These are phyloP conservation scores for Hyaloscypha variabilis DNA, from an alignment of 495 filamentous ascomycete species.

Conservation along the genomic window DNA sequence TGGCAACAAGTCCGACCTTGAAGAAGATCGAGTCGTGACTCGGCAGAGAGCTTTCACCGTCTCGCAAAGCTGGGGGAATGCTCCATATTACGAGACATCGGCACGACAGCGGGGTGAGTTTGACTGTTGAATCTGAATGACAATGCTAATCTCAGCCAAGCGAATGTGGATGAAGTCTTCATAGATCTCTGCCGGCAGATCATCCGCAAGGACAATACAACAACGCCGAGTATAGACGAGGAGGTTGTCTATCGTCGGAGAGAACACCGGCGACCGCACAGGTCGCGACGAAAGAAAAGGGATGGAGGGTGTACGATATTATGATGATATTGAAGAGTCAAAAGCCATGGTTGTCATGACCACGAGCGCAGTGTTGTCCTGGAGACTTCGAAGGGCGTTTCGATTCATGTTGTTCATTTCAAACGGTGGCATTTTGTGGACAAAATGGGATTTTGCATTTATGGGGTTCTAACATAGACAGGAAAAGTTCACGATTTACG, in stretches of 20 bases:
- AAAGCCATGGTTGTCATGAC: background rate
- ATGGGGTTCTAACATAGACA: background rate
- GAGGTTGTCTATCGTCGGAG: constrained; percentile 30
- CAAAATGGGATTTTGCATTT: constrained; percentile 1
- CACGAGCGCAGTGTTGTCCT: background rate
- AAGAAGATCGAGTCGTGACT: constrained; percentile 85
- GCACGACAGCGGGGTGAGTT: constrained; percentile 69
- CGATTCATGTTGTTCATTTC: background rate
- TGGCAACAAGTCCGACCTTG: constrained; percentile 95
- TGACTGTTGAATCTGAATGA: background rate
- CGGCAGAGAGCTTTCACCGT: constrained; percentile 83
- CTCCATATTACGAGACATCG: constrained; percentile 94
- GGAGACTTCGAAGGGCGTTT: background rate
- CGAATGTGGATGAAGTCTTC: constrained; percentile 96
- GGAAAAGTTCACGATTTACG: background rate
- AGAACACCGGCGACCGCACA: constrained; percentile 23
- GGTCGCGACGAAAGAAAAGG: constrained; percentile 22
- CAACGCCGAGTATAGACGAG: constrained; percentile 36
- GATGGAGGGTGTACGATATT: constrained; percentile 28
- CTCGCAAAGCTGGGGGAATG: constrained; percentile 84
- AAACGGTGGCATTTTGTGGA: constrained; percentile 1
- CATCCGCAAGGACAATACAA: constrained; percentile 60
- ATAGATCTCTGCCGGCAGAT: constrained; percentile 92
- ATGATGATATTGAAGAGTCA: constrained; percentile 16
- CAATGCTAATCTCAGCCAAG: constrained; percentile 38